Base-by-base conservation (phyloP, 495 filamentous ascomycete genomes). In the Friedmanniomyces simplex region DNA sequence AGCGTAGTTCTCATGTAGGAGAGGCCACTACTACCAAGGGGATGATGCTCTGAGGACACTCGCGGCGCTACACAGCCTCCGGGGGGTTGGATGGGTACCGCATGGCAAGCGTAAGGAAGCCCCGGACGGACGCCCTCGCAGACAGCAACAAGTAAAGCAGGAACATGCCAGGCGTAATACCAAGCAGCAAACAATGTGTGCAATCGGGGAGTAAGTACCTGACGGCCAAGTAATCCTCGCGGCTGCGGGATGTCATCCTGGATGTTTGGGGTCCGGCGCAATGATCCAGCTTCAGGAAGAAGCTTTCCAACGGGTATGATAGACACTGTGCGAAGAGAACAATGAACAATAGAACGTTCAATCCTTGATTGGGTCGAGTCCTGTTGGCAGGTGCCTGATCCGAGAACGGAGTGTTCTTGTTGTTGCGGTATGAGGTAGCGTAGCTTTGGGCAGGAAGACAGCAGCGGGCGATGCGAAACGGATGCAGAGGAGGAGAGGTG, bases 161-260 rank as follows among this genome's bases (percentile, higher is more conserved):
- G 28, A 46, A 3, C 14, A 24, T 4, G 43, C 52, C 51, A 55
- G 10, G 12, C 12, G 6, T 46, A 36, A 37, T 2, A 13, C n/a
- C 57, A 39, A 30, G 32, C 55, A 37, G 37, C n/a, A 14, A 58
- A 45, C 55, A 52, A 18, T 12, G 20, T 4, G 22, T 30, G 52
- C 37, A 42, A 46, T n/a, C 12, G 34, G 26, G 43, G 46, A 37
- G 37, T 37, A 37, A 52, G 49, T 61, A 61, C 59, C 59, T 61
- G 53, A 28, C 54, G 52, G 53, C 30, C 59, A 53, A 43, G 42
- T 36, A 24, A 11, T 56, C 53, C 53, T 61, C 59, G 43, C 34
- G 52, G 59, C 25, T 61, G 47, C 59, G 48, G 55, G 45, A 24
- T 50, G 46, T 56, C 59, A 61, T 61, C 59, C 59, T 61, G 59